Base-by-base conservation (phyloP, 768 basidiomycete species). In the Kwoniella heveanensis region DNA sequence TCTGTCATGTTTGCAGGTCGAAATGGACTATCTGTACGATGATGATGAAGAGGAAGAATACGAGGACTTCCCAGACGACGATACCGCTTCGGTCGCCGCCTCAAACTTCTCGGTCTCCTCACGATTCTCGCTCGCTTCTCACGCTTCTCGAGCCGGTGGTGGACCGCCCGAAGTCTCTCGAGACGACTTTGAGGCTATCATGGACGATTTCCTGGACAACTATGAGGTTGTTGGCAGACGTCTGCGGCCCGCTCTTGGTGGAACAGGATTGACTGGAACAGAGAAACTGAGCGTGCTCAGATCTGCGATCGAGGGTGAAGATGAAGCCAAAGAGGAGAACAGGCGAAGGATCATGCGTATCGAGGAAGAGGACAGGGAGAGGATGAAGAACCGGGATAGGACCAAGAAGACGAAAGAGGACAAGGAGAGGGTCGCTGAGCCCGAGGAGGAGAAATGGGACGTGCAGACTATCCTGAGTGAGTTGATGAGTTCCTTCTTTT, bases 391-490 rank as follows among this genome's bases (percentile, higher is more conserved):
- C 1, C 83, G 81, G 22, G 80, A 81, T 24, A 70, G 81, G 22
- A 83, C 81, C 32, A 80, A 81, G 36, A 70, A 81, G 24, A 82
- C 84, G 1, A 66, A 69, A 46, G 71, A 74, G 49, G 66, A 70
- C 39, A 70, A 67, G 54, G 72, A 71, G n/a, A 70, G 79, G 79
- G 55, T 68, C 84, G 85, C 52, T 85, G 86, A 69, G 85, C 57
- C 68, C 25, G 87, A 88, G 68, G 88, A 89, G 67, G 71, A 78
- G 30, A 78, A 80, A 62, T 99, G 96, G 96, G 96, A 99, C 77
- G 94, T 91, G 65, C 94, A 99, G 79, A 96, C 92, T 1, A 90
- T 99, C 39, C 82, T 99, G 1, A 88, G 95, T 95, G 79, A 78
- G 90, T 84, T 13, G n/a, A 22, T 19, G 46, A 6, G 46, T 22